Conservation (phyloP, 2,329 filamentous ascomycete genomes). For the Penicillium sp. region DNA sequence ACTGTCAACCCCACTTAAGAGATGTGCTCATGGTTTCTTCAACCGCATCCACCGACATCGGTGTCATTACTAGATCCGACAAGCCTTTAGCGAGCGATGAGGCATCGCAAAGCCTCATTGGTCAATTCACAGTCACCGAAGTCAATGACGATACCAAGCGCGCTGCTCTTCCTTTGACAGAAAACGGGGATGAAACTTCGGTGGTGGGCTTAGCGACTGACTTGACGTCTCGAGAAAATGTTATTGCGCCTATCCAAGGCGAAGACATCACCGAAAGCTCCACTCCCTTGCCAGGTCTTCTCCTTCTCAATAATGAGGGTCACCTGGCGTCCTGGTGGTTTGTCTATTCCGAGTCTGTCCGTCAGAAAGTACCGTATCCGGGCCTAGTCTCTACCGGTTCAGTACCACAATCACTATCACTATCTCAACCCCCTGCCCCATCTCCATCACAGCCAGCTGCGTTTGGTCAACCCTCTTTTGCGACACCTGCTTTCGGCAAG, state of each 20-base stretch:
- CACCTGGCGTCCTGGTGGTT: conserved; percentile 84
- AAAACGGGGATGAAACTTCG: conserved; percentile 61
- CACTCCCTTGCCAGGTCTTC: conserved; percentile 73
- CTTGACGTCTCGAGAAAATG: conserved; percentile 72
- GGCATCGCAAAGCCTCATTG: conserved; percentile 54
- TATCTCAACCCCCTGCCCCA: conserved; percentile 8
- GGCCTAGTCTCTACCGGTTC: conserved; percentile 49
- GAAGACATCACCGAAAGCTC: conserved; percentile 75
- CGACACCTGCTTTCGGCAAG: conserved; percentile 35
- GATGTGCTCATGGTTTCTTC: conserved; percentile 79
- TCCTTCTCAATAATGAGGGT: conserved; percentile 84
- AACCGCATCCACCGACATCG: conserved; percentile 72
- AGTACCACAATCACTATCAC: conserved; percentile 13
- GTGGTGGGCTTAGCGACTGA: conserved; percentile 77
- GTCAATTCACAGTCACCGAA: conserved; percentile 57
- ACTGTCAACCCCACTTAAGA: conserved; percentile 72
- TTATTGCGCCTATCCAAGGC: conserved; percentile 67
- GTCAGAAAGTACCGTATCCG: conserved; percentile 64
- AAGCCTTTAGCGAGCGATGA: conserved; percentile 58
- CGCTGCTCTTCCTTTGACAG: conserved; percentile 71
- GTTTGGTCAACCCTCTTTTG: conserved; percentile 28
- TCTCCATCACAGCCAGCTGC: conserved; percentile 18
- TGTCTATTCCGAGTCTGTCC: conserved; percentile 80
- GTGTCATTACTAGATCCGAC: conserved; percentile 68
- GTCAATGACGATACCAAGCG: conserved; percentile 64